phyloP scores from a whole-genome alignment of 1,284 basidiomycete species.

The Microbotryomycetes sp. region DNA sequence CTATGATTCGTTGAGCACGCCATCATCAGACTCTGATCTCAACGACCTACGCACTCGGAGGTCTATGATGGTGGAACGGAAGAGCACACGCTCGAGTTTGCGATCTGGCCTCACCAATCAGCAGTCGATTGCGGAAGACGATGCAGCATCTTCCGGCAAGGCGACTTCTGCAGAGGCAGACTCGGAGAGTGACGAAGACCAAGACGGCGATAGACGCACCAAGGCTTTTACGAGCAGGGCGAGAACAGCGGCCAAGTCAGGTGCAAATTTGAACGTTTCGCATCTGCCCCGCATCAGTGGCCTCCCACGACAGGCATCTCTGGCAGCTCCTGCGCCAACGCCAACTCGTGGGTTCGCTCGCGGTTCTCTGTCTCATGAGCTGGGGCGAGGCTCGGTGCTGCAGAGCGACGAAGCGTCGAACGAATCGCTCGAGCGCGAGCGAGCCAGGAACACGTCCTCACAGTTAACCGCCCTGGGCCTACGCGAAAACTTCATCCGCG shows the following conservation, averaged over 20 bases:
- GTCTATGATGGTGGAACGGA: not conserved
- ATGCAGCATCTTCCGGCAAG: too few relatives aligned
- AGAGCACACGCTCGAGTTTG: not conserved
- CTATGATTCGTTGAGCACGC: not conserved
- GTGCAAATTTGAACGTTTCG: too few relatives aligned
- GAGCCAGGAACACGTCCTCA: constrained; percentile 10
- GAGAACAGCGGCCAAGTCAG: not conserved
- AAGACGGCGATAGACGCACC: not conserved
- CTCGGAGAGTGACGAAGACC: not conserved
- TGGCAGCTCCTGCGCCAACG: too few relatives aligned
- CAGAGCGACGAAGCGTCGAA: constrained; percentile 23
- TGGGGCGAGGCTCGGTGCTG: too few relatives aligned
- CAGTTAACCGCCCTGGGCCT: not conserved
- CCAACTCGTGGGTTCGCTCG: too few relatives aligned
- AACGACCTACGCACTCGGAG: too few relatives aligned
- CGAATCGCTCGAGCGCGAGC: constrained; percentile 21
- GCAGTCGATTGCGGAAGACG: too few relatives aligned
- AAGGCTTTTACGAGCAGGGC: not conserved
- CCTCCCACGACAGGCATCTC: too few relatives aligned
- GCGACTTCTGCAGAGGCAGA: too few relatives aligned
- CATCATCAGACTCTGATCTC: not conserved
- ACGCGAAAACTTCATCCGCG: not conserved
- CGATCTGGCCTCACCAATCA: too few relatives aligned
- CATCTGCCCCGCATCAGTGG: not conserved
- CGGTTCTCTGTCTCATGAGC: too few relatives aligned